Evolutionary conservation across 2,329 filamentous ascomycete species (phyloP).

Genomic region (Trichoderma sp.): DNA sequence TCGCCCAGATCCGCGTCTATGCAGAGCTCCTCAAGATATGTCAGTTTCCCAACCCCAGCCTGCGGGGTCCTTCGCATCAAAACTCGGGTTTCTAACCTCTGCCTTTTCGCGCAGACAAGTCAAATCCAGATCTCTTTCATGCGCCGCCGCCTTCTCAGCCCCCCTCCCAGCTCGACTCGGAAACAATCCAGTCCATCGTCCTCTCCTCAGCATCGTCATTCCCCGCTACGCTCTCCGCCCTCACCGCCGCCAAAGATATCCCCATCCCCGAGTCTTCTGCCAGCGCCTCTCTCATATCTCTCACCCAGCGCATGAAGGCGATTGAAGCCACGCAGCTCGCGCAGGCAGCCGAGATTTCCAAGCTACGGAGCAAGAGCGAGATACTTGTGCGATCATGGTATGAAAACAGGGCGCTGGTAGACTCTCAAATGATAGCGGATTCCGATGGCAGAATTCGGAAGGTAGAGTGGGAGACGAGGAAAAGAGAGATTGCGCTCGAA

Average conservation of each 20-base stretch:
- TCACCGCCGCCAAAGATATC: conserved; percentile 58
- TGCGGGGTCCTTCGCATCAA: neutral
- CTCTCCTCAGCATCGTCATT: conserved; percentile 59
- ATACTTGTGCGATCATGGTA: conserved; percentile 69
- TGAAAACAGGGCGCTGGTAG: conserved; percentile 67
- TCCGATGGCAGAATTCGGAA: conserved; percentile 68
- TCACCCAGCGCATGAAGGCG: conserved; percentile 63
- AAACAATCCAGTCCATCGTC: conserved; percentile 56
- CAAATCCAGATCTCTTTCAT: conserved; percentile 58
- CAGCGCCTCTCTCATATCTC: conserved; percentile 57
- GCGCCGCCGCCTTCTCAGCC: conserved; percentile 47
- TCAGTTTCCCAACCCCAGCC: conserved; percentile 39
- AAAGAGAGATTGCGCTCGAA: conserved; percentile 62
- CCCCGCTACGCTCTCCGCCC: conserved; percentile 56
- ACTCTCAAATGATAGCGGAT: conserved; percentile 68
- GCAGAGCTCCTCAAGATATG: conserved; percentile 62
- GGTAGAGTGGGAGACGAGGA: conserved; percentile 65
- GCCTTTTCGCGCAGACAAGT: conserved; percentile 46
- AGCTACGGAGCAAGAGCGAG: conserved; percentile 65
- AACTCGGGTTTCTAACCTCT: neutral
- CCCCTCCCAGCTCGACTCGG: conserved; percentile 53
- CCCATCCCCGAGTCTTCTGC: conserved; percentile 58
- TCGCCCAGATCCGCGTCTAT: conserved; percentile 57
- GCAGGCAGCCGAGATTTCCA: conserved; percentile 63
- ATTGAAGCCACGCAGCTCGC: conserved; percentile 61